These are phyloP conservation scores for Apophysomyces ossiformis DNA, from an alignment of 371 early-diverging fungal species.

Conservation along the genomic window DNA sequence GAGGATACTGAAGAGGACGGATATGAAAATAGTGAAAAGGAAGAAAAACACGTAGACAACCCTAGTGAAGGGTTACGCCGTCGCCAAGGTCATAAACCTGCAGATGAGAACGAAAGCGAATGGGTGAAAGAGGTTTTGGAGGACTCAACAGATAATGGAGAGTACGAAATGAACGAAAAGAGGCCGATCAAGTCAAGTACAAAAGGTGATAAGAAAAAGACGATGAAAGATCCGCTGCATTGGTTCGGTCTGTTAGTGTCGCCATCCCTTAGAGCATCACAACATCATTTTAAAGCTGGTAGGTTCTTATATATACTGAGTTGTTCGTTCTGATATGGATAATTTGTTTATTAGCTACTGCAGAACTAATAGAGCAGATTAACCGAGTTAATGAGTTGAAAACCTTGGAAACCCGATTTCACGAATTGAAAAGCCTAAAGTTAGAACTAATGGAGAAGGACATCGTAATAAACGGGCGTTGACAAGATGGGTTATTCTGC, in stretches of 20 bases:
- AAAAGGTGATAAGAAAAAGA: constrained; percentile 21
- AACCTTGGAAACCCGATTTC: constrained; percentile 36
- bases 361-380: constrained; percentile 38
- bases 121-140: constrained; percentile 27
- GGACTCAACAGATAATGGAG: constrained; percentile 18
- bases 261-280: constrained; percentile 57
- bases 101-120: constrained; percentile 21
- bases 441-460: neutral
- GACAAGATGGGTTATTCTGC: no score
- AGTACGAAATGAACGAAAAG: constrained; percentile 26
- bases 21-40: constrained; percentile 21
- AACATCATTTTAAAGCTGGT: constrained; percentile 54
- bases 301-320: constrained; percentile 2
- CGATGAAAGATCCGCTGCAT: constrained; percentile 54
- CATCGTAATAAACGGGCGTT: no score
- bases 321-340: neutral
- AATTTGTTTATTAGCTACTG: constrained; percentile 19
- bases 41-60: constrained; percentile 16
- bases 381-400: constrained; percentile 38
- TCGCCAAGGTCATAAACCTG: constrained; percentile 8
- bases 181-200: constrained; percentile 6
- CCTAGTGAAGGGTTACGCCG: constrained; percentile 14
- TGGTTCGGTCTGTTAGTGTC: constrained; percentile 74
- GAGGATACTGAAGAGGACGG: constrained; percentile 15
- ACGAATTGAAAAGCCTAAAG: constrained; percentile 22